phyloP scores from a whole-genome alignment of 495 filamentous ascomycete species.

The Penicillium maclennaniae region DNA sequence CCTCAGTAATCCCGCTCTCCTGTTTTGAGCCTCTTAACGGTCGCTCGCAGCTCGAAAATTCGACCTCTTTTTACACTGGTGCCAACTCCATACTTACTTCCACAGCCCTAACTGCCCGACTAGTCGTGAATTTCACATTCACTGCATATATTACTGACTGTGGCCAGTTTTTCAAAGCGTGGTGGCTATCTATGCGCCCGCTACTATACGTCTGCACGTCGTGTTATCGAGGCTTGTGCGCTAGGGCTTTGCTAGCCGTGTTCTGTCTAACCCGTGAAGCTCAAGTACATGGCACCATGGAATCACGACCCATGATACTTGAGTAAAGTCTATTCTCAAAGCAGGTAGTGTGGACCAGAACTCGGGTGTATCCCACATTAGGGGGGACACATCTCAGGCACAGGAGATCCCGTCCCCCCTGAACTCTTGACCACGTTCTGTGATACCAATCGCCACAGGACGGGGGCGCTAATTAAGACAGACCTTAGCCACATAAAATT shows the following conservation, averaged over 20 bases:
- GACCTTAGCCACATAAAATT: conserved; percentile 5
- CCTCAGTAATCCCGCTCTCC: neutral
- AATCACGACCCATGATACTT: neutral
- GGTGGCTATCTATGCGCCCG: neutral
- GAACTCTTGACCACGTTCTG: neutral
- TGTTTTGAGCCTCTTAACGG: neutral
- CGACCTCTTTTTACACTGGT: too few species aligned
- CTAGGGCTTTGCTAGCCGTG: neutral
- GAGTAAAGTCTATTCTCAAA: neutral
- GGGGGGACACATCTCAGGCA: neutral
- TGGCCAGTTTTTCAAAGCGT: neutral
- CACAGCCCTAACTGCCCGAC: neutral
- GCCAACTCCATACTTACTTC: neutral
- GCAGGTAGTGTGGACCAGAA: neutral
- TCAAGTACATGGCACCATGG: neutral
- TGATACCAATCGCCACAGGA: conserved; percentile 1
- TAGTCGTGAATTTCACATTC: neutral
- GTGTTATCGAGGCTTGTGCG: neutral
- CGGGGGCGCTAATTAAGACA: neutral
- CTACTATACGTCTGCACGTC: neutral
- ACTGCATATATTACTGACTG: too few species aligned
- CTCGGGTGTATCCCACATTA: neutral
- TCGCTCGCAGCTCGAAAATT: too few species aligned
- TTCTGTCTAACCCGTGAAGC: neutral
- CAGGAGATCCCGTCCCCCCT: neutral